Conservation (phyloP, 257 asterid species). For the Solanum megistacrolobum region DNA sequence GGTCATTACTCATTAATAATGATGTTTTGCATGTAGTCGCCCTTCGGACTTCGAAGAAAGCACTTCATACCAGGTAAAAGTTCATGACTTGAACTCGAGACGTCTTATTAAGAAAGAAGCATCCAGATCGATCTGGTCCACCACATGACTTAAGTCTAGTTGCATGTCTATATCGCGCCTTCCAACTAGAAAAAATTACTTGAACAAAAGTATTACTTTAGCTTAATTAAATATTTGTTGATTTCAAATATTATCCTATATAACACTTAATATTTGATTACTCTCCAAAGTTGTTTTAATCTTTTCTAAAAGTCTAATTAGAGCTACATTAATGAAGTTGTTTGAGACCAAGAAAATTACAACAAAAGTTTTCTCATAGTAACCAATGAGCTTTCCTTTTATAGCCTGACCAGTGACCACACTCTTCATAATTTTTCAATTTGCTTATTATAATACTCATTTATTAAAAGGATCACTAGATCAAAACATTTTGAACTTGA, state of each 20-base stretch:
- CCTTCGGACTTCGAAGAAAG: too few species aligned
- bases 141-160: neutral
- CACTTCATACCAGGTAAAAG: too few species aligned
- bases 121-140: too few species aligned
- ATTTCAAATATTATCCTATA: too few species aligned
- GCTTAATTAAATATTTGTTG: neutral
- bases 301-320: neutral
- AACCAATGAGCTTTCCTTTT: neutral
- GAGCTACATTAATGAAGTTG: neutral
- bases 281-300: neutral
- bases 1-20: neutral
- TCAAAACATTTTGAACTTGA: too few species aligned
- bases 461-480: neutral
- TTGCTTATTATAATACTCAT: neutral
- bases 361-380: neutral
- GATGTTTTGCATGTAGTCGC: too few species aligned
- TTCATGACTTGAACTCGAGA: too few species aligned
- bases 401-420: neutral
- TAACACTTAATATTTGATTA: neutral
- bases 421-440: neutral
- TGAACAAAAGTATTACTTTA: neutral
- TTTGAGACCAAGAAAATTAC: neutral
- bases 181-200: neutral
- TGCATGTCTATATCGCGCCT: neutral
- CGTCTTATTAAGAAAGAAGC: too few species aligned